Evolutionary conservation across 148 eudicot genomes (phyloP), one percentile per base, ranked within the genome.

Genomic region (Fagopyrum esculentum): DNA sequence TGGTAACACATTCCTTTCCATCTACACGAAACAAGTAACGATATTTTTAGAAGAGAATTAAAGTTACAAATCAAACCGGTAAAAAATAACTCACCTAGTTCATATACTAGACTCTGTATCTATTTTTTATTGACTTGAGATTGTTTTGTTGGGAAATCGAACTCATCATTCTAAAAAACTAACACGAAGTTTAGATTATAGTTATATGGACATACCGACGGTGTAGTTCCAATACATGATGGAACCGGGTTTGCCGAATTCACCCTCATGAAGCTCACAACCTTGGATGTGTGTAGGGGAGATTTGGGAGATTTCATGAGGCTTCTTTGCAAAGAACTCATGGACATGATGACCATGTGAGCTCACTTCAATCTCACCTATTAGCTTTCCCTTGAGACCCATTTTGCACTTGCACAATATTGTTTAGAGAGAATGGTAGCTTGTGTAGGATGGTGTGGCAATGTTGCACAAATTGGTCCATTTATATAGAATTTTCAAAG

Each of bases 251-350:
- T 45, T 57, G 5, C 78, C 78, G 4, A 55, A 52, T 17, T 74
- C 78, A 5, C 81, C 78, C 63, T 79, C 81, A 47, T 79, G 81
- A 43, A 79, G 45, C 40, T 79, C 77, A 17, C 68, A 79, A 26
- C 45, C 77, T 29, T 79, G 81, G 13, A 79, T 61, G 29, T 74
- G 69, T 8, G 75, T 45, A 9, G 77, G 77, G 9, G 50, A 43
- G 13, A 69, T 69, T 15, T 54, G 59, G 22, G 60, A 69, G 1
- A 79, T 17, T 1, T 79, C 70, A 30, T 79, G 81, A 4, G 81
- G 77, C 29, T 22, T 79, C 40, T 22, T 17, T 4, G 46, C 54
- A 12, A 74, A 35, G 12, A 79, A 43, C 2, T 79, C 81, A 79
- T 79, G 81, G 71, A 79, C 55, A 9, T 74, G 52, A 68, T 79